Evolutionary conservation across 495 filamentous ascomycete genomes (phyloP).

Genomic region (Xylaria sp.): DNA sequence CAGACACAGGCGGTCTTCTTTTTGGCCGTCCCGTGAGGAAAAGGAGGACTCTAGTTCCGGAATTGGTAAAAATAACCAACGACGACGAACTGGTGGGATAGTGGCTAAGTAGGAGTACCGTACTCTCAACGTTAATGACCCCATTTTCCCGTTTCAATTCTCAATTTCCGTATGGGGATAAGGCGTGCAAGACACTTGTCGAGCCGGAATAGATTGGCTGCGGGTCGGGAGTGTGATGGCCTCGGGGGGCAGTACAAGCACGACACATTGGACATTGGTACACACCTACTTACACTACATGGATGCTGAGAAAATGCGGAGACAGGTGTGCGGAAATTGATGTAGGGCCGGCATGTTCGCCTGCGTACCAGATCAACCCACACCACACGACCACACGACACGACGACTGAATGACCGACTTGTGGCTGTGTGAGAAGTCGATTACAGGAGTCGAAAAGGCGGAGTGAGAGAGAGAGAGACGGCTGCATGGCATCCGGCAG

Average conservation of each 20-base stretch:
- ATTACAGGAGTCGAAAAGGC: conserved; percentile 15
- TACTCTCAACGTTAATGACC: neutral
- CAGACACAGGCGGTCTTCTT: neutral
- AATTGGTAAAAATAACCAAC: neutral
- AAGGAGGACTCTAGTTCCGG: neutral
- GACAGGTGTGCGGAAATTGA: neutral
- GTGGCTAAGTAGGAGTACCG: neutral
- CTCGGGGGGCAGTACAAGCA: conserved; percentile 15
- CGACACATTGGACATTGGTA: neutral
- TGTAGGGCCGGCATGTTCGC: neutral
- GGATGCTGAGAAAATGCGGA: conserved; percentile 8
- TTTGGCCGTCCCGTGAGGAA: neutral
- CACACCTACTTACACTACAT: neutral
- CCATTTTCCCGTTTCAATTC: conserved; percentile 10
- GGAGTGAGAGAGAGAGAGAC: conserved; percentile 1
- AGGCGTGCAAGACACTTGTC: conserved; percentile 7
- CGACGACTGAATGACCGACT: neutral
- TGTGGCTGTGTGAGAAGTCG: conserved; percentile 17
- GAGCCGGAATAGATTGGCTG: conserved; percentile 9
- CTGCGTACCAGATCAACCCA: conserved; percentile 6
- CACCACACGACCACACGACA: neutral
- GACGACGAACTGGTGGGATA: conserved; percentile 21
- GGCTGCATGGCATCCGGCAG: neutral
- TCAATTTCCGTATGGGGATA: conserved; percentile 11
- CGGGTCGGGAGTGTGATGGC: conserved; percentile 6